Evolutionary conservation across 2,329 filamentous ascomycete genomes (phyloP).

Genomic region (Talaromyces piceae): DNA sequence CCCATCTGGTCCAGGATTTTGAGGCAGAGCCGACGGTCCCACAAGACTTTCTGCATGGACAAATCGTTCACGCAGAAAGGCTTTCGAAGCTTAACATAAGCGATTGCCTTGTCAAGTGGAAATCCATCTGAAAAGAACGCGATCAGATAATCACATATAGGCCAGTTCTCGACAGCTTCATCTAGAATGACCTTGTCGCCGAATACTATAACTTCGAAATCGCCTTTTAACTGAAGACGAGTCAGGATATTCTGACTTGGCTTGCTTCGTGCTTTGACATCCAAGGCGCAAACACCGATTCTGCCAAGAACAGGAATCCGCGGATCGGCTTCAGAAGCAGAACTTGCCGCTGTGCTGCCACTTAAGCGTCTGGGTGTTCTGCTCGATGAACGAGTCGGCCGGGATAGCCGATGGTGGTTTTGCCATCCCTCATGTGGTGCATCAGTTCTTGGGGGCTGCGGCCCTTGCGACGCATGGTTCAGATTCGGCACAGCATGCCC

Average conservation of each 20-base stretch:
- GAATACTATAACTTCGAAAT: slow-evolving; percentile 96
- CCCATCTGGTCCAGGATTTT: slow-evolving; percentile 80
- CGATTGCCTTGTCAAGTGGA: slow-evolving; percentile 91
- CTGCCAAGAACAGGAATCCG: slow-evolving; percentile 44
- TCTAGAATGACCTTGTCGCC: slow-evolving; percentile 98
- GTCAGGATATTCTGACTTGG: slow-evolving; percentile 95
- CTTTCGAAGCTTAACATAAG: slow-evolving; percentile 85
- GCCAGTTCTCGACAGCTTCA: slow-evolving; percentile 94
- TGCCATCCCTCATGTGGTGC: slow-evolving; percentile 23
- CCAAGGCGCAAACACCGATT: slow-evolving; percentile 91
- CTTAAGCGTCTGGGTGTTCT: slow-evolving; percentile 68
- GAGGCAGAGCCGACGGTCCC: slow-evolving; percentile 88
- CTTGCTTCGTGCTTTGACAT: slow-evolving; percentile 93
- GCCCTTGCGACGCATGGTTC: slow-evolving; percentile 7
- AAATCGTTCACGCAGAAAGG: slow-evolving; percentile 97
- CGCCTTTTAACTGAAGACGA: slow-evolving; percentile 76
- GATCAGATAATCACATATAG: slow-evolving; percentile 90
- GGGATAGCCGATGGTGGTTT: slow-evolving; percentile 26
- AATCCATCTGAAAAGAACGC: slow-evolving; percentile 99
- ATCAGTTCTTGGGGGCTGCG: slow-evolving; percentile 16
- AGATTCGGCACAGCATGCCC: slow-evolving; percentile 13
- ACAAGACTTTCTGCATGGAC: slow-evolving; percentile 93
- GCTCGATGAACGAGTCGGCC: slow-evolving; percentile 53
- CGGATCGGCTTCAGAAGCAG: slow-evolving; percentile 58
- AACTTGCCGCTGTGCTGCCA: slow-evolving; percentile 73